Conservation (phyloP, 306 rosid genomes). For the Pyrus bretschneideri region DNA sequence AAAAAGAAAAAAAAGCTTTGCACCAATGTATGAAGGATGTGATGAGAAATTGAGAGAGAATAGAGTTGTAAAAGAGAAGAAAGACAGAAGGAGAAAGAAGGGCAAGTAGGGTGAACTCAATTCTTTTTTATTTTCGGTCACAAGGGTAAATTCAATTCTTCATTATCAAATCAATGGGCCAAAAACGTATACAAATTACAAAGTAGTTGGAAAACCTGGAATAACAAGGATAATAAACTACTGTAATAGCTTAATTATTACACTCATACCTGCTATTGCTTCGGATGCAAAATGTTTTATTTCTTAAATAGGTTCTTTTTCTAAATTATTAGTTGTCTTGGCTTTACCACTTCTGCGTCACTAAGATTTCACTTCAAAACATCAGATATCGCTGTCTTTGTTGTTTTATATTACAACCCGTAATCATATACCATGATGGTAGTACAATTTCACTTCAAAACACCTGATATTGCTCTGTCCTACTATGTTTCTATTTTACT, state of each 20-base stretch:
- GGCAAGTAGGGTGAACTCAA: neutral
- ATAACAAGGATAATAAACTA: neutral
- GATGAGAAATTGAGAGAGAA: neutral
- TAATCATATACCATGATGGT: neutral
- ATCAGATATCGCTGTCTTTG: neutral
- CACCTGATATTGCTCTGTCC: no score
- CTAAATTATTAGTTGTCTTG: neutral
- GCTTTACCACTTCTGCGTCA: neutral
- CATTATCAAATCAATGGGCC: neutral
- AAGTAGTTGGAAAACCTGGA: neutral
- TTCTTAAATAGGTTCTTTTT: neutral
- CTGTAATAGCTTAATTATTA: neutral
- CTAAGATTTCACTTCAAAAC: neutral
- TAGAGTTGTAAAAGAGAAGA: neutral
- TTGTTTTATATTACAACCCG: neutral
- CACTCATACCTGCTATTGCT: neutral
- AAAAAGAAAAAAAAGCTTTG: no score
- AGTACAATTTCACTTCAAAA: no score
- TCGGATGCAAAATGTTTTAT: neutral
- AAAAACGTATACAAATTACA: neutral
- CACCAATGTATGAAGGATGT: neutral
- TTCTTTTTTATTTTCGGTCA: neutral
- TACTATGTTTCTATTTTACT: neutral
- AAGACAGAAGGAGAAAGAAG: neutral
- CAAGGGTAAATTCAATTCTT: neutral